Conservation (phyloP, 176 grass and related monocot species). For the Bonia amplexicaulis region DNA sequence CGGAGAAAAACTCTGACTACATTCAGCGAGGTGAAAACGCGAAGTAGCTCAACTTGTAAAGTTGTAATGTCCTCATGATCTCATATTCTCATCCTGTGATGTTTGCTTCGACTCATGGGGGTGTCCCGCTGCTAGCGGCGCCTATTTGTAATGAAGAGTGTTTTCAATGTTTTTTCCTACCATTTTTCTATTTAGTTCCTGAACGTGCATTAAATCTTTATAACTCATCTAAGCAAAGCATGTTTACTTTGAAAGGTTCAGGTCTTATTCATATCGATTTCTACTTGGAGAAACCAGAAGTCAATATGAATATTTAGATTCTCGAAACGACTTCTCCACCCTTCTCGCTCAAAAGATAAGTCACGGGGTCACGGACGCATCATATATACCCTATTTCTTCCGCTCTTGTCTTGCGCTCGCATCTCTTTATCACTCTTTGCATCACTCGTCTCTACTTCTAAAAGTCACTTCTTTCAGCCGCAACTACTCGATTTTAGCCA, state of each 20-base stretch:
- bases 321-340: rapidly evolving
- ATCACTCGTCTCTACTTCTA: no score
- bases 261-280: no score
- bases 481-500: no score
- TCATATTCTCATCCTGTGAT: background rate
- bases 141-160: background rate
- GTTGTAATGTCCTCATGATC: background rate
- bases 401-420: rapidly evolving
- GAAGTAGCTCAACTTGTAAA: background rate
- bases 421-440: no score
- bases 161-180: no score
- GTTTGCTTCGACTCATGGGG: background rate
- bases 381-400: no score
- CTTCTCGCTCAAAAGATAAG: no score
- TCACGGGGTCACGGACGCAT: no score
- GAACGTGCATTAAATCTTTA: background rate
- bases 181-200: background rate
- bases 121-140: background rate
- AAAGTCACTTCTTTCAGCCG: no score
- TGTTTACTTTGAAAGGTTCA: background rate
- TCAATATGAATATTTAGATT: no score
- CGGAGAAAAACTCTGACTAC: background rate
- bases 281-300: no score
- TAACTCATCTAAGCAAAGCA: background rate
- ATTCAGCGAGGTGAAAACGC: background rate